Percentiles rank a stretch among this genome's conserved stretches.
These are phyloP conservation scores for Hypoxylon perforatum DNA, from an alignment of 495 filamentous ascomycete genomes.

Conservation along the genomic window DNA sequence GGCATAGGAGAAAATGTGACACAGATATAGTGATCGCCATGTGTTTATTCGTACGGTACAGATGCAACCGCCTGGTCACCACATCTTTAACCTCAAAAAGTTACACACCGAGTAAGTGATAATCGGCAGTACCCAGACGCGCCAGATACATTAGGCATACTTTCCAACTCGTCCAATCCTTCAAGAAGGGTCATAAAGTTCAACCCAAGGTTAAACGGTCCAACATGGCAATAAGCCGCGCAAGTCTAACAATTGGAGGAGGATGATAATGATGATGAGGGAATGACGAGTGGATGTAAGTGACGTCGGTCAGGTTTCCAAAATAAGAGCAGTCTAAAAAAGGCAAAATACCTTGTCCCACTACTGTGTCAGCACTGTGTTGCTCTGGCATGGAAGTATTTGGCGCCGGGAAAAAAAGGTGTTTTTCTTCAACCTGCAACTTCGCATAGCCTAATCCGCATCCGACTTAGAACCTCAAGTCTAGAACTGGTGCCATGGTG, in stretches of 20 bases:
- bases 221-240: slow-evolving; percentile 8
- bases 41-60: slow-evolving; percentile 16
- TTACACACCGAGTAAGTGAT: neutral
- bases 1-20: slow-evolving; percentile 14
- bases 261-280: slow-evolving; percentile 17
- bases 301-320: slow-evolving; percentile 25
- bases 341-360: slow-evolving; percentile 3
- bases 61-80: neutral
- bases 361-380: slow-evolving; percentile 10
- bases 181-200: slow-evolving; percentile 2
- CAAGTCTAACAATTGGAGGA: slow-evolving; percentile 12
- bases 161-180: neutral
- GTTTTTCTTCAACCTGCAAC: slow-evolving; percentile 11
- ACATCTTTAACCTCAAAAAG: neutral
- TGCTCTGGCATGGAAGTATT: slow-evolving; percentile 7
- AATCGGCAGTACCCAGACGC: neutral
- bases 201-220: slow-evolving; percentile 2
- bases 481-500: slow-evolving; percentile 31
- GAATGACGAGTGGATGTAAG: slow-evolving; percentile 34
- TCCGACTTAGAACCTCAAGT: slow-evolving; percentile 20
- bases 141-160: neutral
- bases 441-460: slow-evolving; percentile 26
- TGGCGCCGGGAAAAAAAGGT: slow-evolving; percentile 15
- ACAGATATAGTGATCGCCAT: slow-evolving; percentile 9
- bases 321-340: slow-evolving; percentile 26